Base-by-base conservation (phyloP, 345 rosid species). In the Pseudoturritis turrita region DNA sequence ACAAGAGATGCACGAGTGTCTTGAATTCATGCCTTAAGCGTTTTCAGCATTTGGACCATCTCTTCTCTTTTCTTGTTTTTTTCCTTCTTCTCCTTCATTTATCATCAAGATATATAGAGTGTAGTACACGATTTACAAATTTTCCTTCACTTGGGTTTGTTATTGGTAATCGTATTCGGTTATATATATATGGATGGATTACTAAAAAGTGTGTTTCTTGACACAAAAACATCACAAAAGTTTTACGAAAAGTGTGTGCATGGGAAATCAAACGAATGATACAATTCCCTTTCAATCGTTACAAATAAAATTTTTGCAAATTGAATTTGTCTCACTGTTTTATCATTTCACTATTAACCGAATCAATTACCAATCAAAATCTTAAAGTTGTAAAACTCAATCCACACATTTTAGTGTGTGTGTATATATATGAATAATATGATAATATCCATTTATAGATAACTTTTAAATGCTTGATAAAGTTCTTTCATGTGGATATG, bases 1-100 rank as follows among this genome's bases (percentile, higher is more conserved):
- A 75, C 79, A 46, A 61, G 63, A 68, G 70, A 68, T 75, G 79
- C 79, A 75, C 79, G 74, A 75, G 69, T 23, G 74, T 33, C n/a
- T 68, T 68, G 79, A 68, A 61, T 61, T 75, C 51, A 51, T 75
- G 79, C 45, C 56, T 68, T 61, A 51, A 52, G 63, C 68, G 50
- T 43, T 75, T 68, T 61, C 63, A 41, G 61, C 15, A 68, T 60
- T 61, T 75, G 79, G 74, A 68, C 78, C 78, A 75, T 9, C 17
- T 72, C 28, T 40, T 1, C 21, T 36, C 21, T 18, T 6, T 11
- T 36, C 35, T 3, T 68, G n/a, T n/a, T n/a, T n/a, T n/a, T n/a
- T n/a, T n/a, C n/a, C 25, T 35, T 5, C 19, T 21, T 41, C 40
- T 18, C 19, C 29, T 43, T 19, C 64, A 29, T 19, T n/a, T n/a